Evolutionary conservation across 495 filamentous ascomycete genomes (phyloP).

Genomic region (Neurospora sp.): DNA sequence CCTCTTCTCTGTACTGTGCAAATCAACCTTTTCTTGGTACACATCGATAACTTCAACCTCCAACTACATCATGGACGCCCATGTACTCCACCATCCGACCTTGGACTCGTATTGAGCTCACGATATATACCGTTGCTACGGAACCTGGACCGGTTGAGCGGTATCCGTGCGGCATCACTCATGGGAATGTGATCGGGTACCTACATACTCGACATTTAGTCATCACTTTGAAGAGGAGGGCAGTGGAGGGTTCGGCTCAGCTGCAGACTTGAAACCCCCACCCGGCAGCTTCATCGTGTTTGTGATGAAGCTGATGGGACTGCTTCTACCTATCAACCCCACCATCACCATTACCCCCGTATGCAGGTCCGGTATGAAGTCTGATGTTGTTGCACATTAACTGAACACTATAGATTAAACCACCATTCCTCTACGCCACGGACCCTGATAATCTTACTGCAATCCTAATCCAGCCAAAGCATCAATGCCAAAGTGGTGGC

Average conservation of each 20-base stretch:
- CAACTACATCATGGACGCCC: neutral
- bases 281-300: neutral
- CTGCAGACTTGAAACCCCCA: neutral
- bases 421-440: neutral
- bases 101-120: neutral
- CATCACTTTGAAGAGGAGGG: neutral
- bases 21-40: neutral
- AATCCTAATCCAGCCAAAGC: neutral
- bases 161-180: neutral
- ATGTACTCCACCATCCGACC: neutral
- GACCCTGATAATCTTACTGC: neutral
- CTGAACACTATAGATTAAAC: neutral
- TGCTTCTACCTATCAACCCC: neutral
- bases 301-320: neutral
- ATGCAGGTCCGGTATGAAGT: neutral
- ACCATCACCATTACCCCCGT: neutral
- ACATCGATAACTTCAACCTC: neutral
- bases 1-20: neutral
- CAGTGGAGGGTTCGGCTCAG: neutral
- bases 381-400: neutral
- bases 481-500: neutral
- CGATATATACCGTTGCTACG: neutral
- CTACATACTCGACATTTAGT: neutral
- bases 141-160: neutral
- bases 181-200: neutral